phyloP scores from a whole-genome alignment of 2,329 filamentous ascomycete genomes.

The Didymella pinodella region DNA sequence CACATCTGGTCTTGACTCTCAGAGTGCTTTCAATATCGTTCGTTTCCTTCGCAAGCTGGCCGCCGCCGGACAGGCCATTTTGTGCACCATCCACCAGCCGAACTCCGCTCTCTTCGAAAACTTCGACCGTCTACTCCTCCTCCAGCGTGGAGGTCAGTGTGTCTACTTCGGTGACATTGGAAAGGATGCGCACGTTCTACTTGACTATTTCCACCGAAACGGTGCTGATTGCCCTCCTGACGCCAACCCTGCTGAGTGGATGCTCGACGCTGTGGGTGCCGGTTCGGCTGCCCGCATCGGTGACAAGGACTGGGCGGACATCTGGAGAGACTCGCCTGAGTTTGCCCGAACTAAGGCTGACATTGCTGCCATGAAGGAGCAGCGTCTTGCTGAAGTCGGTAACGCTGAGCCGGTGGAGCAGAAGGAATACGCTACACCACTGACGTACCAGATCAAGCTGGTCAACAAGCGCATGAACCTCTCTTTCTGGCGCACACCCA shows the following conservation, averaged over 20 bases:
- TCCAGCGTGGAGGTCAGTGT: conserved; percentile 79
- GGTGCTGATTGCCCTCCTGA: conserved; percentile 67
- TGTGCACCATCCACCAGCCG: conserved; percentile 92
- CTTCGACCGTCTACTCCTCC: conserved; percentile 81
- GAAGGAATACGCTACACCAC: conserved; percentile 82
- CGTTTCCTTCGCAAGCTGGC: conserved; percentile 80
- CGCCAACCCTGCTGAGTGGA: conserved; percentile 73
- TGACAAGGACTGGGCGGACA: conserved; percentile 78
- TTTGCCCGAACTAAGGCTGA: conserved; percentile 70
- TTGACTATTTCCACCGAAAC: conserved; percentile 61
- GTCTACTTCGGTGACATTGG: conserved; percentile 90
- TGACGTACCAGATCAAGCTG: conserved; percentile 78
- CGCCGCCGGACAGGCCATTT: conserved; percentile 82
- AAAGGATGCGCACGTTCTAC: conserved; percentile 73
- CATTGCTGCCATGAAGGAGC: conserved; percentile 71
- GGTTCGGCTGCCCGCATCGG: conserved; percentile 76
- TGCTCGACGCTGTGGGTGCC: conserved; percentile 85
- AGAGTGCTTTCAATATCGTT: conserved; percentile 78
- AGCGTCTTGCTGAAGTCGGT: conserved; percentile 61
- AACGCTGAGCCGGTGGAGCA: conserved; percentile 60
- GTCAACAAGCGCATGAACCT: conserved; percentile 77
- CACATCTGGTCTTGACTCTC: conserved; percentile 75
- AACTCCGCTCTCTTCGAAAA: conserved; percentile 87
- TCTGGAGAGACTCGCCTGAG: conserved; percentile 79
- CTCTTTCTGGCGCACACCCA: conserved; percentile 83